Evolutionary conservation across 768 basidiomycete genomes (phyloP), one percentile per base, ranked within the genome.

Genomic region (Amanita fuliginea): DNA sequence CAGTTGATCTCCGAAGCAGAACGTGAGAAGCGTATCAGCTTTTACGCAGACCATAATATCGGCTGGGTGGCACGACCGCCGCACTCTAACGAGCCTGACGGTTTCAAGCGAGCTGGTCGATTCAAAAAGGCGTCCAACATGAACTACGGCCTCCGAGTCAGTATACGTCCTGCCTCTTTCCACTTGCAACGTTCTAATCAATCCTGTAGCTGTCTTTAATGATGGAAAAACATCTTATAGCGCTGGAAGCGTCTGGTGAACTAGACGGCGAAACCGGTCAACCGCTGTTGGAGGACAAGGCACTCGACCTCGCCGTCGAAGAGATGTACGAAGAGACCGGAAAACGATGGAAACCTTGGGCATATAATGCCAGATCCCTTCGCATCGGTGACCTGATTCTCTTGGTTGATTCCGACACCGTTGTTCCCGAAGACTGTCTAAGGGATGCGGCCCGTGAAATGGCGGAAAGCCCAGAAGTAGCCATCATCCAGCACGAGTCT

Each of bases 61-160:
- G 88, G 83, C 13, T 92, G 83, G 77, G 81, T 89, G 53, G 86
- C 90, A 21, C 80, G 89, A 37, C 88, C 89, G 1, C 72, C 73
- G 50, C 87, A 90, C 61, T 75, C 75, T 35, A 66, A 66, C 54
- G 62, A 66, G 2, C 65, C 77, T 14, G 78, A 80, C 59, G 86
- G 84, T 1, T 88, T 78, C 70, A 75, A 83, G 53, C 84, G 89
- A 42, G 85, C 86, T 26, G 90, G 89, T 36, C 77, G 88, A 13
- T 93, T 93, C 77, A 91, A 93, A 73, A 93, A 93, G 64, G 86
- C 86, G 1, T 81, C 79, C 2, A 93, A 93, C 64, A 87, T 93
- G 85, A 93, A 91, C 60, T 88, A 81, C 57, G 86, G 82, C 0
- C 70, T 75, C 13, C 64, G 68, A 53, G 70, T 73, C 53, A 55